These are phyloP conservation scores for Hypoxylon sp. DNA, from an alignment of 2,329 filamentous ascomycete species.

Conservation along the genomic window DNA sequence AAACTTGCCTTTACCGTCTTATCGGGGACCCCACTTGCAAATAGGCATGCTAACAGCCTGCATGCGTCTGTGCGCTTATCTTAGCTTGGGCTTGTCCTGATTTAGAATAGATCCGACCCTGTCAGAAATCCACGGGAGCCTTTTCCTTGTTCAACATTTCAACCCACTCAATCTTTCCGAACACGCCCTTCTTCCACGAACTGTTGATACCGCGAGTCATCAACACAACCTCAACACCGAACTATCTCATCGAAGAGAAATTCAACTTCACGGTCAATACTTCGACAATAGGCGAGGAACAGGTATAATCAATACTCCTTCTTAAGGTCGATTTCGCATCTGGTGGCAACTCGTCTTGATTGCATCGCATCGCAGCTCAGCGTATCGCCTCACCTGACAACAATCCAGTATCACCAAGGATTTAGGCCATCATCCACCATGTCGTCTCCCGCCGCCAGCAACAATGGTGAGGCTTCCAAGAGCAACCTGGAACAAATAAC, in stretches of 20 bases:
- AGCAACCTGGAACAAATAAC: slow-evolving; percentile 82
- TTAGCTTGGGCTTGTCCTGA: neutral
- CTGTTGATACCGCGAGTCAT: slow-evolving; percentile 4
- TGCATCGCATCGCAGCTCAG: neutral
- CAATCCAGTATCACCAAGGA: slow-evolving; percentile 17
- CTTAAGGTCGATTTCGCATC: neutral
- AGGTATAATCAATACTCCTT: neutral
- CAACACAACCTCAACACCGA: neutral
- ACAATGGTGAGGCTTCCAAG: slow-evolving; percentile 58
- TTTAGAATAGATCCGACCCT: slow-evolving; percentile 15
- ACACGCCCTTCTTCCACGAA: slow-evolving; percentile 1
- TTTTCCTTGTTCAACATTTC: neutral
- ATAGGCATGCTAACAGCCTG: neutral
- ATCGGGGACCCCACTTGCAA: neutral
- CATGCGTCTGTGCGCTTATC: neutral
- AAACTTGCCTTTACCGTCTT: too few relatives aligned
- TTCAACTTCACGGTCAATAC: neutral
- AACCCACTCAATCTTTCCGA: neutral
- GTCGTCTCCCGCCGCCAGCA: slow-evolving; percentile 68
- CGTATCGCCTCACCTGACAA: neutral
- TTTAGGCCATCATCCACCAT: slow-evolving; percentile 53
- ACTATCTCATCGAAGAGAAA: neutral
- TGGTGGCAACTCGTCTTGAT: neutral
- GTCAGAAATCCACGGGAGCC: neutral
- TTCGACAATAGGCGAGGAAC: neutral